phyloP scores from a whole-genome alignment of 345 rosid species.

The Garcia nutans region DNA sequence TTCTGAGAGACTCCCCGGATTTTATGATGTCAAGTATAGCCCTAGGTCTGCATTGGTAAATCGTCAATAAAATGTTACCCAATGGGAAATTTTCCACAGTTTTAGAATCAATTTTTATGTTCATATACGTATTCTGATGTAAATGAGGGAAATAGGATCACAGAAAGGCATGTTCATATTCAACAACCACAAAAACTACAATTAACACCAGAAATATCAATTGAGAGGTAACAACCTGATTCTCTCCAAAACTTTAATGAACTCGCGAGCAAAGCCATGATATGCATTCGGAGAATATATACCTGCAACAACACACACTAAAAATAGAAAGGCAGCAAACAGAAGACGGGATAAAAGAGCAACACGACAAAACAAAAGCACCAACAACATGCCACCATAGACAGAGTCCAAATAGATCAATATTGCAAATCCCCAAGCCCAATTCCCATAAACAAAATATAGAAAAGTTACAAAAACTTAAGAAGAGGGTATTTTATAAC shows the following conservation, averaged over 20 bases:
- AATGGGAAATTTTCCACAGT: background rate
- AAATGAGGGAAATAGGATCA: background rate
- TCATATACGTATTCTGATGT: background rate
- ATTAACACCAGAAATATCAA: background rate
- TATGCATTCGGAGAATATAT: conserved; percentile 95
- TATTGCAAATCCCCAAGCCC: background rate
- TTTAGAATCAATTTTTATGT: background rate
- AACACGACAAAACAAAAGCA: background rate
- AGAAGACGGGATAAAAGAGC: background rate
- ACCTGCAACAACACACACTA: conserved; percentile 41
- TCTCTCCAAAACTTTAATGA: conserved; percentile 94
- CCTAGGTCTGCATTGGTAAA: conserved; percentile 63
- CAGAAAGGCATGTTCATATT: background rate
- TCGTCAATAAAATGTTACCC: background rate
- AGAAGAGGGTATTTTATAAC: no score
- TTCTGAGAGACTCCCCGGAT: conserved; percentile 88
- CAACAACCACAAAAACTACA: background rate
- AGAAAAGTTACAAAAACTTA: background rate
- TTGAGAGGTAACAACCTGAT: conserved; percentile 46
- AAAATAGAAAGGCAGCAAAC: background rate
- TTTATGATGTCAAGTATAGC: conserved; percentile 85
- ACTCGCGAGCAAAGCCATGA: conserved; percentile 96
- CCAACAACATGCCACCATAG: background rate
- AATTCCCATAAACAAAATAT: background rate
- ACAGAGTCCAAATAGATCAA: background rate